These are phyloP conservation scores for Globisporangium nagaii DNA, from an alignment of 352 stramenopile species.

Conservation along the genomic window DNA sequence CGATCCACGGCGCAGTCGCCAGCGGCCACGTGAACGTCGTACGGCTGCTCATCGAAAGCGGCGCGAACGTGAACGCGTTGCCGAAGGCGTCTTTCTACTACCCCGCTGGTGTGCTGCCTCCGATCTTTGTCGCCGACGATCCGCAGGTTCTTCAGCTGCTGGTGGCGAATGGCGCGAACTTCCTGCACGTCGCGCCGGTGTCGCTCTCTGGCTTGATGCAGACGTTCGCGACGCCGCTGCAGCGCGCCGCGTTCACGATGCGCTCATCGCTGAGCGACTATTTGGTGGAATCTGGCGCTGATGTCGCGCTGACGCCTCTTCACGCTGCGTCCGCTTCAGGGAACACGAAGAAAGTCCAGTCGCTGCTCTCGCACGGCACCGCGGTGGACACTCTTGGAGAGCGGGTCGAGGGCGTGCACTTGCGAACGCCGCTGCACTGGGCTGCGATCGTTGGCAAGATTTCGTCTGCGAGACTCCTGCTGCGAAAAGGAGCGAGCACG, in stretches of 20 bases:
- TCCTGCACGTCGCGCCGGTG: slow-evolving; percentile 51
- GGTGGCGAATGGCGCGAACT: slow-evolving; percentile 57
- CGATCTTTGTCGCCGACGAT: slow-evolving; percentile 74
- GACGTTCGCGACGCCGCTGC: slow-evolving; percentile 45
- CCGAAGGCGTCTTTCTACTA: slow-evolving; percentile 68
- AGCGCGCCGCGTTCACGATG: slow-evolving; percentile 63
- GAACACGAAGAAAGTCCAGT: slow-evolving; percentile 32
- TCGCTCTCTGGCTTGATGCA: slow-evolving; percentile 31
- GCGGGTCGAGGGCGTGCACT: slow-evolving; percentile 50
- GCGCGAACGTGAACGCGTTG: slow-evolving; percentile 55
- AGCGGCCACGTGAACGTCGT: slow-evolving; percentile 61
- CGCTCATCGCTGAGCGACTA: slow-evolving; percentile 58
- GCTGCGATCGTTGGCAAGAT: slow-evolving; percentile 50
- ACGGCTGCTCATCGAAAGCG: slow-evolving; percentile 44
- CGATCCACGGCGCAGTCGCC: slow-evolving; percentile 62
- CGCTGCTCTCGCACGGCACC: slow-evolving; percentile 32
- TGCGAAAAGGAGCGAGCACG: slow-evolving; percentile 38
- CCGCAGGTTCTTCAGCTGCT: slow-evolving; percentile 64
- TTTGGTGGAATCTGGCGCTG: slow-evolving; percentile 54
- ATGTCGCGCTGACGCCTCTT: slow-evolving; percentile 72
- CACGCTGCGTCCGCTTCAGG: slow-evolving; percentile 62
- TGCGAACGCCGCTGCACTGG: slow-evolving; percentile 70
- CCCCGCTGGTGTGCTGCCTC: slow-evolving; percentile 40
- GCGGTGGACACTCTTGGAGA: slow-evolving; percentile 53
- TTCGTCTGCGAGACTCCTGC: slow-evolving; percentile 26